Percentiles rank a stretch among this genome's conserved stretches.
These are phyloP conservation scores for Ulmus americana DNA, from an alignment of 331 rosid species.

Conservation along the genomic window DNA sequence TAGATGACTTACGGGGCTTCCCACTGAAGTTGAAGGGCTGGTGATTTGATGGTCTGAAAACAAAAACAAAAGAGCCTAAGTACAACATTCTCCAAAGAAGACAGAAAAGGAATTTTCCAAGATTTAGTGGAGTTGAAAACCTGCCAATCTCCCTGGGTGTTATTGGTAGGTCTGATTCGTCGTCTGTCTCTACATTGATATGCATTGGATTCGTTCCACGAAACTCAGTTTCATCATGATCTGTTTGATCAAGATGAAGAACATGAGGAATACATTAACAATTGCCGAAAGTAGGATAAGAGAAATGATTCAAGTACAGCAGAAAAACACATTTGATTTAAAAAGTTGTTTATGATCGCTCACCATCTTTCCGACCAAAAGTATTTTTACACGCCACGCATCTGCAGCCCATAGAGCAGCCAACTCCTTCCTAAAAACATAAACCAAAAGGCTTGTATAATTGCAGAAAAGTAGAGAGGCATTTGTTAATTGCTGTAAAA, in stretches of 20 bases:
- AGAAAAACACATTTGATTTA: not conserved
- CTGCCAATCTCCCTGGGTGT: slow-evolving; percentile 18
- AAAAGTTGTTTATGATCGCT: not conserved
- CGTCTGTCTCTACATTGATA: slow-evolving; percentile 1
- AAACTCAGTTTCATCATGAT: slow-evolving; percentile 9
- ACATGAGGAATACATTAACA: not conserved
- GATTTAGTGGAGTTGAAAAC: not conserved
- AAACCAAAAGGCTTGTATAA: not conserved
- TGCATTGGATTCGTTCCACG: slow-evolving; percentile 3
- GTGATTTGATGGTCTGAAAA: slow-evolving; percentile 8
- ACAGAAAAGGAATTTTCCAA: not conserved
- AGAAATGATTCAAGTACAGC: not conserved
- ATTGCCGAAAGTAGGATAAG: not conserved
- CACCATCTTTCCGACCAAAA: slow-evolving; percentile 24
- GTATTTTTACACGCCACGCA: slow-evolving; percentile 31
- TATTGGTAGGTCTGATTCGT: slow-evolving; percentile 6
- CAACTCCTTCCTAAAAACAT: slow-evolving; percentile 26
- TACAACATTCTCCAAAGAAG: not conserved
- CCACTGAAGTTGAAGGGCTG: not conserved
- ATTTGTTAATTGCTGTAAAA: not conserved
- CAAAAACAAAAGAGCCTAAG: not conserved
- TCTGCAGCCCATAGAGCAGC: slow-evolving; percentile 28
- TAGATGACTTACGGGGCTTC: not conserved
- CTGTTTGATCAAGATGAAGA: slow-evolving; percentile 2
- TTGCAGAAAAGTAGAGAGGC: not conserved